phyloP scores from a whole-genome alignment of 768 basidiomycete species.

The Lactifluus pinguis region DNA sequence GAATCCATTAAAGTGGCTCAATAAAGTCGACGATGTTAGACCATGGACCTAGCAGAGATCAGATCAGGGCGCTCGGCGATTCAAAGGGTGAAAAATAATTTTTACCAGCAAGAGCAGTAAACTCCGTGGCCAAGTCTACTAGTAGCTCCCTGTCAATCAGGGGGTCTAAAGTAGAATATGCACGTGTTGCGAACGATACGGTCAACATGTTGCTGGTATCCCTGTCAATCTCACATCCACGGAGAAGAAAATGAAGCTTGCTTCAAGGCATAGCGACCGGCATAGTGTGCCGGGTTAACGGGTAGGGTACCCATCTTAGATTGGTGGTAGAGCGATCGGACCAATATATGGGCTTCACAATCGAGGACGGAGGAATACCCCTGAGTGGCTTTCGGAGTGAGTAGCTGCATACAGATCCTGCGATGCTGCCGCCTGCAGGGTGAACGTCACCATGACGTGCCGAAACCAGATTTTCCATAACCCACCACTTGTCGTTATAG shows the following conservation, averaged over 20 bases:
- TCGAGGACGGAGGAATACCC: slow-evolving; percentile 31
- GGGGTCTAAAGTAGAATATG: slow-evolving; percentile 31
- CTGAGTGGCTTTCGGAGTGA: no score
- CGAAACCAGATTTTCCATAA: background rate
- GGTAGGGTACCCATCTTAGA: no score
- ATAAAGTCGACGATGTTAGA: slow-evolving; percentile 40
- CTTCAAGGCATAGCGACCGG: slow-evolving; percentile 29
- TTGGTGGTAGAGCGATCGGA: slow-evolving; percentile 30
- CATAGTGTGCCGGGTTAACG: no score
- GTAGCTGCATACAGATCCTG: slow-evolving; percentile 28
- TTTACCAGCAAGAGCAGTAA: slow-evolving; percentile 31
- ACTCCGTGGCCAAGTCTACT: slow-evolving; percentile 34
- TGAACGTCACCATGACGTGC: background rate
- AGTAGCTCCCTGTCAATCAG: slow-evolving; percentile 30
- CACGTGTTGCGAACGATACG: slow-evolving; percentile 36
- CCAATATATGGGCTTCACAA: slow-evolving; percentile 31
- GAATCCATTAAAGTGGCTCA: slow-evolving; percentile 32
- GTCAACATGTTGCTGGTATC: no score
- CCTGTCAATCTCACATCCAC: no score
- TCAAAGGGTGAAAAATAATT: background rate
- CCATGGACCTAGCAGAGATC: slow-evolving; percentile 27
- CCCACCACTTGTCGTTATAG: slow-evolving; percentile 36
- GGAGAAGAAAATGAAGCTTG: background rate
- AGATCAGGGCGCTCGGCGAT: background rate
- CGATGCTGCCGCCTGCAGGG: slow-evolving; percentile 33